Percentiles rank a stretch among this genome's conserved stretches.
phyloP scores from a whole-genome alignment of 805 yeast species.

The Kodamaea neixiangensis region DNA sequence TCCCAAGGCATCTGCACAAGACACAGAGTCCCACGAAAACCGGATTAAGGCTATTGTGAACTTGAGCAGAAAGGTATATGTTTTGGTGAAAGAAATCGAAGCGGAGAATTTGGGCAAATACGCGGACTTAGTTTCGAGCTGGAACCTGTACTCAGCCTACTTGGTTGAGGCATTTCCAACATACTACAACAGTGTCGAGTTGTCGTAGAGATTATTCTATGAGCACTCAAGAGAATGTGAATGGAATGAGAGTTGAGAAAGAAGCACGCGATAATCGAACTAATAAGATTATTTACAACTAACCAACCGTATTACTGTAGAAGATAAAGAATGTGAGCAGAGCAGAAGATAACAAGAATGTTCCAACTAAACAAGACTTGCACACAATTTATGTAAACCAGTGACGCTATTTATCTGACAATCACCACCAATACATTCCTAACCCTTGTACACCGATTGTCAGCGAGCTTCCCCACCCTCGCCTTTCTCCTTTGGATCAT shows the following conservation, averaged over 20 bases:
- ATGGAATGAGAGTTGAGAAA: no score
- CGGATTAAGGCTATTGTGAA: conserved; percentile 34
- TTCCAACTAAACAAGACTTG: no score
- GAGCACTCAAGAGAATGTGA: no score
- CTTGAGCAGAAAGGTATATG: conserved; percentile 27
- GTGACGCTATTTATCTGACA: no score
- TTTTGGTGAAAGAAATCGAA: conserved; percentile 6
- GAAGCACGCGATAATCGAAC: no score
- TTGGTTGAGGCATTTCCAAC: neutral
- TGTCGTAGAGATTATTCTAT: neutral
- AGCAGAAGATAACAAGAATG: no score
- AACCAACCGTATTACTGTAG: no score
- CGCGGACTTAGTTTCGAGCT: neutral
- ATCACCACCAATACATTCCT: no score
- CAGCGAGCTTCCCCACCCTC: neutral
- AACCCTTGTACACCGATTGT: neutral
- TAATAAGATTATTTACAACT: no score
- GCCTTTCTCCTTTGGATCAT: neutral
- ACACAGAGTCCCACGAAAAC: conserved; percentile 57
- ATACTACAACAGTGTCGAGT: neutral
- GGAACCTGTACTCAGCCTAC: conserved; percentile 1
- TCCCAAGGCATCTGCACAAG: conserved; percentile 68
- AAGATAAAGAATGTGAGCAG: no score
- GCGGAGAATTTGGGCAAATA: conserved; percentile 4
- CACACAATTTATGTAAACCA: no score